Conservation (phyloP, 108 stramenopile species). For the Licmophora abbreviata region DNA sequence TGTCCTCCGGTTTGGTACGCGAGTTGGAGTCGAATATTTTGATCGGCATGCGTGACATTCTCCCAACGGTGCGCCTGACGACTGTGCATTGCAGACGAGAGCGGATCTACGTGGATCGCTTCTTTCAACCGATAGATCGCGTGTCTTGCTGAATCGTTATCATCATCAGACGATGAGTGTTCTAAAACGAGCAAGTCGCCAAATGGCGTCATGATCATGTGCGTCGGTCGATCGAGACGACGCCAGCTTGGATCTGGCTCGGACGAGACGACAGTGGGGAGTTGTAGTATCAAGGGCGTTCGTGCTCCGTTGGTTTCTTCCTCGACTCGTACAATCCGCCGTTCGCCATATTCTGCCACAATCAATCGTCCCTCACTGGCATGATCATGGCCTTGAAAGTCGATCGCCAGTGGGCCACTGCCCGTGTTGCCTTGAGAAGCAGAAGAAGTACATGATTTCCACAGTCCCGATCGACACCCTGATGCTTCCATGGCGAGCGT, state of each 20-base stretch:
- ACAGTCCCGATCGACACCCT: slow-evolving; percentile 57
- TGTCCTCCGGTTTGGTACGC: slow-evolving; percentile 15
- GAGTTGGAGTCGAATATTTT: slow-evolving; percentile 17
- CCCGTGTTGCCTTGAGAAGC: slow-evolving; percentile 8
- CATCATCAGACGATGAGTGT: slow-evolving; percentile 1
- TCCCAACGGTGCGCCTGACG: slow-evolving; percentile 65
- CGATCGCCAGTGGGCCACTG: slow-evolving; percentile 52
- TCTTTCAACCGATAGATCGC: slow-evolving; percentile 41
- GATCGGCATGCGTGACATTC: neutral
- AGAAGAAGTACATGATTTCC: neutral
- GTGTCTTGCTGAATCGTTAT: neutral
- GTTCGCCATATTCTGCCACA: slow-evolving; percentile 72
- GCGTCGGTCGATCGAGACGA: slow-evolving; percentile 32
- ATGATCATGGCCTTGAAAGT: slow-evolving; percentile 21
- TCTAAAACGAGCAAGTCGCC: slow-evolving; percentile 64
- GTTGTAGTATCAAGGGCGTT: slow-evolving; percentile 50
- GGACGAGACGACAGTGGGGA: slow-evolving; percentile 12
- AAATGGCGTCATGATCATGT: slow-evolving; percentile 52
- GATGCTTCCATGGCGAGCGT: slow-evolving; percentile 52
- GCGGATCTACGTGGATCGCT: slow-evolving; percentile 34
- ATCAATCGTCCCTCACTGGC: slow-evolving; percentile 22
- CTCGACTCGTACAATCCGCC: slow-evolving; percentile 62
- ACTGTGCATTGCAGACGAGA: slow-evolving; percentile 41
- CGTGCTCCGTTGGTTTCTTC: slow-evolving; percentile 67
- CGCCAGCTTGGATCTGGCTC: slow-evolving; percentile 7